A percentile compares a stretch with the other conserved stretches of the same genome.
These are phyloP conservation scores for Alternaria infectoria DNA, from an alignment of 2,329 filamentous ascomycete species.

Conservation along the genomic window DNA sequence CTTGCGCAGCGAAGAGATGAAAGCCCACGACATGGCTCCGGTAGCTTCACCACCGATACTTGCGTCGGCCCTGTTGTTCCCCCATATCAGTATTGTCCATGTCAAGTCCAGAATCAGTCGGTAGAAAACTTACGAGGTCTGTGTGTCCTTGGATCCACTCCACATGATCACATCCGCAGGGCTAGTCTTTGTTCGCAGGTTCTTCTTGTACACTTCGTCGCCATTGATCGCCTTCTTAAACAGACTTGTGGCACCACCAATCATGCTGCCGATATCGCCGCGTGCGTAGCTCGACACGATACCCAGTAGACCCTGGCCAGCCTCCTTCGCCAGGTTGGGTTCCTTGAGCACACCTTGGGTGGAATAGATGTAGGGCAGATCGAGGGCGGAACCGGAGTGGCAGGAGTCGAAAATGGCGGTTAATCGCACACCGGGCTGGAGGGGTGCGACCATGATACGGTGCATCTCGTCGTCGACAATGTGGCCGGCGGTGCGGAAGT, in stretches of 20 bases:
- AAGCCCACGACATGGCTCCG: conserved; percentile 98
- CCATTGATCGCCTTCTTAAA: conserved; percentile 87
- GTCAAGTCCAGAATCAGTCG: background rate
- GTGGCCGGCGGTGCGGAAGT: conserved; percentile 79
- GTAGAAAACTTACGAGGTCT: conserved; percentile 76
- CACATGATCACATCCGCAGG: conserved; percentile 97
- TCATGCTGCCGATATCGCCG: conserved; percentile 83
- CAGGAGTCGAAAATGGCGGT: conserved; percentile 84
- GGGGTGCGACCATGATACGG: conserved; percentile 75
- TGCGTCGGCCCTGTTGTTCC: conserved; percentile 76
- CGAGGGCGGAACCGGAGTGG: conserved; percentile 78
- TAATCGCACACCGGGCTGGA: conserved; percentile 81
- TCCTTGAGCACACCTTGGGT: conserved; percentile 82
- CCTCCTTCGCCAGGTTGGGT: conserved; percentile 81
- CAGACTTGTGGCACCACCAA: conserved; percentile 78
- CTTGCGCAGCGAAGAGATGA: conserved; percentile 88
- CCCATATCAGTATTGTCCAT: background rate
- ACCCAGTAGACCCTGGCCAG: conserved; percentile 72
- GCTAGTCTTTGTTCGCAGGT: conserved; percentile 87
- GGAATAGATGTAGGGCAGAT: conserved; percentile 80
- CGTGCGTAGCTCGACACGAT: conserved; percentile 79
- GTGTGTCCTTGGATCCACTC: conserved; percentile 94
- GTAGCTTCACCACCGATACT: conserved; percentile 88
- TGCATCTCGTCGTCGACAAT: conserved; percentile 88
- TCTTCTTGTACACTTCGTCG: conserved; percentile 78